A percentile compares a stretch with the other conserved stretches of the same genome.
Evolutionary conservation across 2,329 filamentous ascomycete species (phyloP).

Genomic region (Neoscytalidium dimidiatum): DNA sequence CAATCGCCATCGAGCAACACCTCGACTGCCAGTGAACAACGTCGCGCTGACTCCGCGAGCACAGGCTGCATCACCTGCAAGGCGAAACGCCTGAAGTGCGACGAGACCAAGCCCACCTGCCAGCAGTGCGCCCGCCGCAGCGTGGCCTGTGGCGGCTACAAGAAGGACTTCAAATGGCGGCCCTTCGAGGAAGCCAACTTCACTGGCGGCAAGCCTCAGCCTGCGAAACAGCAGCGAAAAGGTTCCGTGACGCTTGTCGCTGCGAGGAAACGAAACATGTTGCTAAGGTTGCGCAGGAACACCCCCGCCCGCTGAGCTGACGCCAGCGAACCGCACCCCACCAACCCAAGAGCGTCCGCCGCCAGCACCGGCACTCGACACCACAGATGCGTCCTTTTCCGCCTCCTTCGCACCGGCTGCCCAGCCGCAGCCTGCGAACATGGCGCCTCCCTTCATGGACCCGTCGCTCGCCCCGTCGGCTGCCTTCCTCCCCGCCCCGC

Average conservation of each 20-base stretch:
- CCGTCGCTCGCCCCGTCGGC: constrained; percentile 20
- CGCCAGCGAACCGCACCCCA: constrained; percentile 11
- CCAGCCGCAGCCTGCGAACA: background rate
- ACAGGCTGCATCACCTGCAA: constrained; percentile 74
- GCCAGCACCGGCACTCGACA: background rate
- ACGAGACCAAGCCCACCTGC: constrained; percentile 70
- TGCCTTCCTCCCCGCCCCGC: constrained; percentile 17
- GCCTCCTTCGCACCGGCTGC: background rate
- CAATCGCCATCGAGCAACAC: constrained; percentile 17
- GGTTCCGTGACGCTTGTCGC: constrained; percentile 2
- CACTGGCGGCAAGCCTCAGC: constrained; percentile 41
- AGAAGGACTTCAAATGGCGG: constrained; percentile 75
- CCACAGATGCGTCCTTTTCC: constrained; percentile 6
- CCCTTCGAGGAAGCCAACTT: constrained; percentile 67
- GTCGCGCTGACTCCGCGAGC: too few relatives aligned
- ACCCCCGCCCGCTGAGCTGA: constrained; percentile 13
- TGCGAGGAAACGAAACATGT: background rate
- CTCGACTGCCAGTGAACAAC: constrained; percentile 6
- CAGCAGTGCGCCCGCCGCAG: constrained; percentile 66
- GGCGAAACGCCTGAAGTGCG: constrained; percentile 71
- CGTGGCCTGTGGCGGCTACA: constrained; percentile 70
- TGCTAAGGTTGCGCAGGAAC: constrained; percentile 22
- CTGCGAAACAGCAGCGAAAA: constrained; percentile 17
- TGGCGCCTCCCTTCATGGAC: constrained; percentile 16
- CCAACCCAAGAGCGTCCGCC: constrained; percentile 4